Evolutionary conservation across 305 asterid genomes (phyloP).

Genomic region (Fraxinus sp.): DNA sequence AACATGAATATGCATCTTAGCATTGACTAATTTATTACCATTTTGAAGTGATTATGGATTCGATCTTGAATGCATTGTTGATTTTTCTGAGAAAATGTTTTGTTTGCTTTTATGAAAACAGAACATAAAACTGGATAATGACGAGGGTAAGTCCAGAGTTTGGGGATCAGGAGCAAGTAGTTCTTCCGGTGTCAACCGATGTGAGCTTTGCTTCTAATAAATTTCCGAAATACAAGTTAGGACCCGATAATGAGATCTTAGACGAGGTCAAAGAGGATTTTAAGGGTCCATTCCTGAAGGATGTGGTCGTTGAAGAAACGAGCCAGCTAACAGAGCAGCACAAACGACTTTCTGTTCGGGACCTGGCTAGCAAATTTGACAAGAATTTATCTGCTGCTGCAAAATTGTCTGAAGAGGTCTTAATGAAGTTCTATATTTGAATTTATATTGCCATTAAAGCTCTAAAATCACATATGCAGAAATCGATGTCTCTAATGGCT

Average conservation of each 20-base stretch:
- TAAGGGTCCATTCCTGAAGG: constrained; percentile 81
- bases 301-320: constrained; percentile 69
- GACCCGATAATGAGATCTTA: constrained; percentile 73
- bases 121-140: constrained; percentile 45
- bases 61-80: neutral
- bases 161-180: constrained; percentile 58
- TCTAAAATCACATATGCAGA: neutral
- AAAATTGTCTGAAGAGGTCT: constrained; percentile 85
- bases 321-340: constrained; percentile 74
- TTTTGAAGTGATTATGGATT: neutral
- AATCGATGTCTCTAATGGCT: neutral
- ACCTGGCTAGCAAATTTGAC: constrained; percentile 95
- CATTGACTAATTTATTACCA: neutral
- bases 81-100: neutral
- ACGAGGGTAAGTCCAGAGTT: constrained; percentile 87
- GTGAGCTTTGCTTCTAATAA: constrained; percentile 65
- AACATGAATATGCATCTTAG: neutral
- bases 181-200: constrained; percentile 66
- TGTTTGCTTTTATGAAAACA: constrained; percentile 27
- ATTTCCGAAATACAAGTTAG: constrained; percentile 87
- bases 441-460: constrained; percentile 2
- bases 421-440: neutral
- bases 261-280: constrained; percentile 71
- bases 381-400: constrained; percentile 96
- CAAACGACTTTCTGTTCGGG: constrained; percentile 89